A percentile compares a stretch with the other conserved stretches of the same genome.
Conservation (phyloP, 192 early-diverging fungal genomes). For the Coemansia sp. region DNA sequence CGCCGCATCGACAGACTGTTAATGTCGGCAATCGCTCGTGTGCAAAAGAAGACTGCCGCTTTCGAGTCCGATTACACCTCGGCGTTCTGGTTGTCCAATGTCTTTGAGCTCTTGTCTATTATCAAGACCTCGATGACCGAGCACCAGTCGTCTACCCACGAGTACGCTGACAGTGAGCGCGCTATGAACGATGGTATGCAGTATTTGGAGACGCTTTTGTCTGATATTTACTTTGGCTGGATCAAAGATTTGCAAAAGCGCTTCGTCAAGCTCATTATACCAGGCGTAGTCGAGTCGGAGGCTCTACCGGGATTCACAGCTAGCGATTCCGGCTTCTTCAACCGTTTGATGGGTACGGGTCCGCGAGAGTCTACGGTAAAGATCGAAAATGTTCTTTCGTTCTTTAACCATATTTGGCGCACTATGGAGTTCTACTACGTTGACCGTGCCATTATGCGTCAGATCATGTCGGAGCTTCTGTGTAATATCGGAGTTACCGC, state of each 20-base stretch:
- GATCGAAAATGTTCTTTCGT: slow-evolving; percentile 93
- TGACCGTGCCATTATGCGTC: slow-evolving; percentile 85
- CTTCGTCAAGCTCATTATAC: slow-evolving; percentile 90
- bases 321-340: slow-evolving; percentile 89
- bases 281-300: slow-evolving; percentile 95
- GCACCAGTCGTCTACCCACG: slow-evolving; percentile 63
- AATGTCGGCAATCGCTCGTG: slow-evolving; percentile 82
- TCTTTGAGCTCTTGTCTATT: slow-evolving; percentile 91
- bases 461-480: slow-evolving; percentile 93
- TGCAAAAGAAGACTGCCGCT: slow-evolving; percentile 70
- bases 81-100: slow-evolving; percentile 97
- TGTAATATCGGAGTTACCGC: slow-evolving; percentile 93
- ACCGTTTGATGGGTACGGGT: slow-evolving; percentile 81
- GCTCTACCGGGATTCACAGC: slow-evolving; percentile 91
- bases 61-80: slow-evolving; percentile 60
- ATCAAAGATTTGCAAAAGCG: slow-evolving; percentile 97
- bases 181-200: slow-evolving; percentile 82
- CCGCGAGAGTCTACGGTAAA: slow-evolving; percentile 74
- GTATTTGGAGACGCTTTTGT: slow-evolving; percentile 87
- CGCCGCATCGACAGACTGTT: slow-evolving; percentile 80
- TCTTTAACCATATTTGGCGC: slow-evolving; percentile 91
- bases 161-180: slow-evolving; percentile 70
- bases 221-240: slow-evolving; percentile 97
- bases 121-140: slow-evolving; percentile 76
- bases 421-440: slow-evolving; percentile 98